These are phyloP conservation scores for Daucus carota DNA, from an alignment of 129 eudicot genomes.

Conservation along the genomic window DH1_v3.0 NC_030382.2:58616001-58616500, in stretches of 20 bases:
- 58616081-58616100: too few species aligned
- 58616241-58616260: background rate
- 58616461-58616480: conserved; percentile 93
- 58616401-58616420: background rate
- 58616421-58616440: conserved; percentile 31
- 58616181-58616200: too few species aligned
- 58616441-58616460: conserved; percentile 77
- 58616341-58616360: background rate
- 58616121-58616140: too few species aligned
- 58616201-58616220: background rate
- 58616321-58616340: background rate
- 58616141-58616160: too few species aligned
- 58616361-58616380: too few species aligned
- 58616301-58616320: background rate
- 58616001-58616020: too few species aligned
- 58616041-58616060: too few species aligned
- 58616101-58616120: too few species aligned
- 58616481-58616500: conserved; percentile 45
- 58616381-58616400: background rate
- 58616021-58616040: too few species aligned
- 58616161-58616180: too few species aligned
- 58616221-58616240: background rate
- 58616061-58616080: too few species aligned
- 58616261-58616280: background rate
- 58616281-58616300: background rate